Conservation (phyloP, 768 basidiomycete genomes). For the Kwoniella europaea region DNA sequence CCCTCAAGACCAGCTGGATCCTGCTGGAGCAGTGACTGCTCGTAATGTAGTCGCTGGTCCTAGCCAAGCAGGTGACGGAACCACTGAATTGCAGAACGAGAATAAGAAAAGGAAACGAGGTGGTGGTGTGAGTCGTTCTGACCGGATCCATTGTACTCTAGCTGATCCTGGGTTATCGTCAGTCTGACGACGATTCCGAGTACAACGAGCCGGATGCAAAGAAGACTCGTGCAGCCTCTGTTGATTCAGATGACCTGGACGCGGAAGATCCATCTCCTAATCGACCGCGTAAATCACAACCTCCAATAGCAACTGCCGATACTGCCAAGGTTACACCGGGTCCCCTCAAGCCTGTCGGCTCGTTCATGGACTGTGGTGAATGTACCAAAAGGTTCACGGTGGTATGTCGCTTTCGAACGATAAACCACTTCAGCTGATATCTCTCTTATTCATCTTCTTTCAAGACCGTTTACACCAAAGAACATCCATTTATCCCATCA, state of each 20-base stretch:
- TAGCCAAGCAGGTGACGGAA: constrained; percentile 40
- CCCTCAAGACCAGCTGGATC: constrained; percentile 29
- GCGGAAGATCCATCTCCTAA: constrained; percentile 56
- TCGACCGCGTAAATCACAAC: constrained; percentile 14
- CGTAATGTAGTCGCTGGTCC: constrained; percentile 50
- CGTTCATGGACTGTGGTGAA: constrained; percentile 76
- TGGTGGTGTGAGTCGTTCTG: background rate
- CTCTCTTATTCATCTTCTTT: constrained; percentile 7
- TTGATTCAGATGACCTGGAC: constrained; percentile 76
- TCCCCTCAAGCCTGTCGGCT: constrained; percentile 72
- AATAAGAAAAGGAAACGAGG: constrained; percentile 12
- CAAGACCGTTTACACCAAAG: constrained; percentile 80
- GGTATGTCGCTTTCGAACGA: constrained; percentile 59
- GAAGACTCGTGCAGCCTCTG: constrained; percentile 37
- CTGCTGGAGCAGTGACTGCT: constrained; percentile 48
- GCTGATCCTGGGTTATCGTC: background rate
- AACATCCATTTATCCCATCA: constrained; percentile 68
- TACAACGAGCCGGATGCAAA: constrained; percentile 22
- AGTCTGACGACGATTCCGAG: constrained; percentile 18
- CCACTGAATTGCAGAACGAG: constrained; percentile 26
- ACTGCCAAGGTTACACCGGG: constrained; percentile 41
- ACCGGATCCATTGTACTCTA: too few species aligned
- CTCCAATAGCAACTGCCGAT: constrained; percentile 24
- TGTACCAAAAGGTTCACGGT: constrained; percentile 87
- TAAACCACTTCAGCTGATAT: background rate